phyloP scores from a whole-genome alignment of 1,139 yeast species.

The Hanseniaspora gamundiae region DNA sequence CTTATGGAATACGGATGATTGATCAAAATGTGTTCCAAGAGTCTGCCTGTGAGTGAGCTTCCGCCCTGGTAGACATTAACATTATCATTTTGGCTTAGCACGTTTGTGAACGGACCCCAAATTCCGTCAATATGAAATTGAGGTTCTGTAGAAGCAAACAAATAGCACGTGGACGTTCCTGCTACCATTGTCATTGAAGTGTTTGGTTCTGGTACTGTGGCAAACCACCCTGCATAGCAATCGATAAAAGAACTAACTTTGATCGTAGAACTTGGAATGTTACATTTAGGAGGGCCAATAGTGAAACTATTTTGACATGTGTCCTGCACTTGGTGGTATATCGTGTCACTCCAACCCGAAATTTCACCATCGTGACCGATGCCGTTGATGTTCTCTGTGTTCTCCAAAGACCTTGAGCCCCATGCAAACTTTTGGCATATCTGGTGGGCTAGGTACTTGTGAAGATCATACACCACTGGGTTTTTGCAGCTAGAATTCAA shows the following conservation, averaged over 20 bases:
- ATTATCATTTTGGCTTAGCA: slow-evolving; percentile 14
- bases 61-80: slow-evolving; percentile 37
- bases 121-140: slow-evolving; percentile 29
- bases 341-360: slow-evolving; percentile 36
- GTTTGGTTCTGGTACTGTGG: slow-evolving; percentile 19
- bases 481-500: slow-evolving; percentile 16
- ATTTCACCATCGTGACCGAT: slow-evolving; percentile 38
- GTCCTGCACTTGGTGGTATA: slow-evolving; percentile 16
- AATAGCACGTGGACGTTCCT: slow-evolving; percentile 49
- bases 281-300: slow-evolving; percentile 8
- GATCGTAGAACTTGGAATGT: slow-evolving; percentile 8
- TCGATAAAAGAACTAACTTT: slow-evolving; percentile 32
- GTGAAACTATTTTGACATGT: slow-evolving; percentile 8
- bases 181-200: slow-evolving; percentile 38
- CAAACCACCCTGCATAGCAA: slow-evolving; percentile 45
- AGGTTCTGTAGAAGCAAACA: slow-evolving; percentile 23
- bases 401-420: slow-evolving; percentile 4
- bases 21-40: slow-evolving; percentile 35
- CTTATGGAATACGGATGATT: slow-evolving; percentile 21
- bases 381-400: slow-evolving; percentile 9
- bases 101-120: slow-evolving; percentile 45
- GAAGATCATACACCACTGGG: slow-evolving; percentile 33
- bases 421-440: slow-evolving; percentile 17
- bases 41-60: slow-evolving; percentile 44
- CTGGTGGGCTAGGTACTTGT: slow-evolving; percentile 36